Conservation (phyloP, 2,329 filamentous ascomycete genomes). For the Bipolaris gigantea region DNA sequence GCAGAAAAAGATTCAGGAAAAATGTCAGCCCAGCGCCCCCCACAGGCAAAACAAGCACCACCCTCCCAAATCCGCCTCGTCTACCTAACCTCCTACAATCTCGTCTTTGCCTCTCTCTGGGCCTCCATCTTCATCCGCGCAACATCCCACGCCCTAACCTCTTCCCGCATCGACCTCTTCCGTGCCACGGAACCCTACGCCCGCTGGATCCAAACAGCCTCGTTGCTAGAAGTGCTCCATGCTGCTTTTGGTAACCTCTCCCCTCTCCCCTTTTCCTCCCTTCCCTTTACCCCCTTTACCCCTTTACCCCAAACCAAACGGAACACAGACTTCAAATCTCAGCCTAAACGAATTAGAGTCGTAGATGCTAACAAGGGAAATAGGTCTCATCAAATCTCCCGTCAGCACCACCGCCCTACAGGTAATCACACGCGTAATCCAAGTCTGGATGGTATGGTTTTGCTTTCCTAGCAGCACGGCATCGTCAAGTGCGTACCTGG, state of each 20-base stretch:
- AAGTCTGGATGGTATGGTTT: conserved; percentile 35
- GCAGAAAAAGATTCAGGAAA: neutral
- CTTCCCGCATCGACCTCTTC: conserved; percentile 12
- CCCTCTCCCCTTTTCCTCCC: neutral
- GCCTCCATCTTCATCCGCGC: conserved; percentile 12
- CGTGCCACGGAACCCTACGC: conserved; percentile 13
- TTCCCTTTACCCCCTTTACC: too few species aligned
- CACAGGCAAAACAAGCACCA: neutral
- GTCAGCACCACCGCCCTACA: conserved; percentile 28
- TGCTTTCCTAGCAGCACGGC: conserved; percentile 23
- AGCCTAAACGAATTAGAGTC: too few species aligned
- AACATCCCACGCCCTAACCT: neutral
- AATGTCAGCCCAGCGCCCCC: neutral
- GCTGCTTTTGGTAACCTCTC: conserved; percentile 20
- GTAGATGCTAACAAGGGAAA: too few species aligned
- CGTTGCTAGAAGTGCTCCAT: conserved; percentile 28
- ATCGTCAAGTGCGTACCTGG: conserved; percentile 19
- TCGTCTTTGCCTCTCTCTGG: conserved; percentile 27
- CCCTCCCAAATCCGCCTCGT: conserved; percentile 4
- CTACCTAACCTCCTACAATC: conserved; percentile 30
- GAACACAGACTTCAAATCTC: too few species aligned
- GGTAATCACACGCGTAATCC: conserved; percentile 30
- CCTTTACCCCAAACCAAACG: neutral
- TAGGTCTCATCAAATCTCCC: conserved; percentile 29
- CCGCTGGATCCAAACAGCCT: conserved; percentile 26